Conservation (phyloP, 306 rosid species). For the Geum urbanum region DNA sequence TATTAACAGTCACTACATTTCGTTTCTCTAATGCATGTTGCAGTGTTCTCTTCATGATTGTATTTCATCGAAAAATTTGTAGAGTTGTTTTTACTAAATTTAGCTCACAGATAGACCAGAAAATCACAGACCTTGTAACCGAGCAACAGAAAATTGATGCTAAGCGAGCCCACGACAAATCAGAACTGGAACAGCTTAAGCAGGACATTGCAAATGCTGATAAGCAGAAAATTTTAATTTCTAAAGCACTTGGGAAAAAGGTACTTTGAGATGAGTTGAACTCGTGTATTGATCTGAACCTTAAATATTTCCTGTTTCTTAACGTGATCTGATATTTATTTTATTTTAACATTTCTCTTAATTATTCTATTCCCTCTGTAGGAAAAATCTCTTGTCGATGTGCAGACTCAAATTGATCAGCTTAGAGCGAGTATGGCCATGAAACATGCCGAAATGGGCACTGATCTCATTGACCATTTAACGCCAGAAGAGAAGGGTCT, state of each 20-base stretch:
- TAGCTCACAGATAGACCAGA: slow-evolving; percentile 81
- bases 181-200: slow-evolving; percentile 76
- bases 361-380: slow-evolving; percentile 36
- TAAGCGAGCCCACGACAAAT: slow-evolving; percentile 59
- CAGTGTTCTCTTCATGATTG: background rate
- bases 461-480: slow-evolving; percentile 92
- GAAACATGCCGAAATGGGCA: slow-evolving; percentile 90
- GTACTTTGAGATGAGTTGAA: slow-evolving; percentile 32
- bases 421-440: slow-evolving; percentile 73
- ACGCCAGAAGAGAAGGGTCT: slow-evolving; percentile 77
- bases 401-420: slow-evolving; percentile 79
- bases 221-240: slow-evolving; percentile 63
- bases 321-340: background rate
- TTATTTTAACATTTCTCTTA: background rate
- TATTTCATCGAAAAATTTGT: background rate
- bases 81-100: slow-evolving; percentile 57
- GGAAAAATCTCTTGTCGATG: slow-evolving; percentile 88
- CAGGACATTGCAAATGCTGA: slow-evolving; percentile 85
- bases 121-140: slow-evolving; percentile 70
- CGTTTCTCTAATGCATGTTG: background rate
- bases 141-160: slow-evolving; percentile 97
- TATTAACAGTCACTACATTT: background rate
- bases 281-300: slow-evolving; percentile 1
- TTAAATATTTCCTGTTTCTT: slow-evolving; percentile 9
- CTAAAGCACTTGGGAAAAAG: slow-evolving; percentile 77